phyloP scores from a whole-genome alignment of 331 rosid genomes.

The Rosa hybrid region DNA sequence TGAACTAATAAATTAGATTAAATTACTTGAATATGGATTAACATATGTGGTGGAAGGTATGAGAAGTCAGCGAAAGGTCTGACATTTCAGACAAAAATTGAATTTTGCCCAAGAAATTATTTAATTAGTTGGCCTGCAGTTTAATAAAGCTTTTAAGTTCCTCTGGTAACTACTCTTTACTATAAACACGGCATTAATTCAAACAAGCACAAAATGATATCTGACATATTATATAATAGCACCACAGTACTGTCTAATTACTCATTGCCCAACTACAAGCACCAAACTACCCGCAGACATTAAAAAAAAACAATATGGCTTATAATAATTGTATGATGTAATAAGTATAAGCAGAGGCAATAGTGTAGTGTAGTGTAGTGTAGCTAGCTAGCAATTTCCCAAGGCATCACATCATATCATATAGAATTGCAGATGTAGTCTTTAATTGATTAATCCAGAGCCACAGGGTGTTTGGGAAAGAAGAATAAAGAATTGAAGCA shows the following conservation, averaged over 20 bases:
- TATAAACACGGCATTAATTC: background rate
- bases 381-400: slow-evolving; percentile 18
- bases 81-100: slow-evolving; percentile 31
- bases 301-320: too few relatives aligned
- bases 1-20: background rate
- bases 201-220: background rate
- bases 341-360: background rate
- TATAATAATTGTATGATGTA: too few relatives aligned
- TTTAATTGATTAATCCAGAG: slow-evolving; percentile 1
- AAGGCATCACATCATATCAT: slow-evolving; percentile 12
- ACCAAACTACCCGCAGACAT: background rate
- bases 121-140: slow-evolving; percentile 7
- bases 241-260: background rate
- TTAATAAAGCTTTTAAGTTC: slow-evolving; percentile 1
- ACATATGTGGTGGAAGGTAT: background rate
- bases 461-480: slow-evolving; percentile 5
- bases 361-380: background rate
- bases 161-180: background rate
- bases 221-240: background rate
- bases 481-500: slow-evolving; percentile 12
- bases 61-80: slow-evolving; percentile 32
- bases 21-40: background rate
- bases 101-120: slow-evolving; percentile 32
- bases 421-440: background rate
- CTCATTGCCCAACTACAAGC: background rate